Evolutionary conservation across 306 rosid genomes (phyloP).

Genomic region (barrel medic (Medicago truncatula)): DNA sequence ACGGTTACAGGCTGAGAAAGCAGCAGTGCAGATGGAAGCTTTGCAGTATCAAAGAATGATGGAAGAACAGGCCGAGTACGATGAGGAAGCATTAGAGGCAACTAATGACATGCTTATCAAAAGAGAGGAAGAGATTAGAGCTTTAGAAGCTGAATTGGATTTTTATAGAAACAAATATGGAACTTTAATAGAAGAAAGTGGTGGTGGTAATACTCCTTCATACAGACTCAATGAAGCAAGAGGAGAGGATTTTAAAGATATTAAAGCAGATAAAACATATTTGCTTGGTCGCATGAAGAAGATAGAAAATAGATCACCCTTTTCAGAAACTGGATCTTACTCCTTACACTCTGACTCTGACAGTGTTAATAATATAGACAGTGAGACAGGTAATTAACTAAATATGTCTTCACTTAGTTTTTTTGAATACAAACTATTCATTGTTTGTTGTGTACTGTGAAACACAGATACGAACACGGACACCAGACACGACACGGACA

Average conservation of each 20-base stretch:
- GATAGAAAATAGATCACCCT: conserved; percentile 45
- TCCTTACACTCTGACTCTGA: conserved; percentile 37
- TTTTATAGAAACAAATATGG: conserved; percentile 70
- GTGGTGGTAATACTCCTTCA: conserved; percentile 38
- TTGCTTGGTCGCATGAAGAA: conserved; percentile 64
- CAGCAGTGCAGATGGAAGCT: conserved; percentile 96
- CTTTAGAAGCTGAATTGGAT: conserved; percentile 67
- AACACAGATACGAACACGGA: no score
- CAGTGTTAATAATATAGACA: conserved; percentile 42
- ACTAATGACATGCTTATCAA: conserved; percentile 68
- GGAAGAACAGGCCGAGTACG: conserved; percentile 98
- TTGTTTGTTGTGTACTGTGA: neutral
- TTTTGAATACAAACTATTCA: neutral
- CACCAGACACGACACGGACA: no score
- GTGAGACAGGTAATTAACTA: conserved; percentile 58
- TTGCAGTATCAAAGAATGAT: conserved; percentile 95
- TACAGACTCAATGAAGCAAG: conserved; percentile 38
- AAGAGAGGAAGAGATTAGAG: conserved; percentile 74
- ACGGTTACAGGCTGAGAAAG: conserved; percentile 87
- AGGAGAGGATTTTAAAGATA: conserved; percentile 45
- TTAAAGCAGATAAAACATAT: conserved; percentile 59
- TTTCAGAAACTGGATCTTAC: conserved; percentile 48
- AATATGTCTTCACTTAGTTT: neutral
- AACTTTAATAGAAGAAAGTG: conserved; percentile 48
- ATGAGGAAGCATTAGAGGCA: conserved; percentile 83